A percentile compares a stretch with the other conserved stretches of the same genome.
Conservation (phyloP, 2,329 filamentous ascomycete genomes). For the Aspergillus ochraceoroseus region DNA sequence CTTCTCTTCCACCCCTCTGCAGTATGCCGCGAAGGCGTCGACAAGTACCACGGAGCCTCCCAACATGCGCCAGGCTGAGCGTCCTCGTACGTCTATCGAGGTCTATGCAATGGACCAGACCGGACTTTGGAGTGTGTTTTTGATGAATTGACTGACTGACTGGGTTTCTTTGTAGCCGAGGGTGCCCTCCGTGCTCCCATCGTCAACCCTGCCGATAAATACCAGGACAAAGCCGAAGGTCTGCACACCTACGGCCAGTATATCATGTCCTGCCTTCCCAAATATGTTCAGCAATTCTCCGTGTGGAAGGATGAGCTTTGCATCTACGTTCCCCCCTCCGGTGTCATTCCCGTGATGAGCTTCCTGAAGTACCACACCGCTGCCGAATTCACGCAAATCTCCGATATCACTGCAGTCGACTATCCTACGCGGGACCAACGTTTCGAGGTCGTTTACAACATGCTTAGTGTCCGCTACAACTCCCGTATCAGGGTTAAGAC, state of each 20-base stretch:
- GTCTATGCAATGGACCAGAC: not conserved
- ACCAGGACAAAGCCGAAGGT: constrained; percentile 75
- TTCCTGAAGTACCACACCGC: constrained; percentile 98
- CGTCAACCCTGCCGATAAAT: constrained; percentile 91
- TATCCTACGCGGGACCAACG: constrained; percentile 92
- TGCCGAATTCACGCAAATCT: constrained; percentile 91
- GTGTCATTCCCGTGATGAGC: constrained; percentile 82
- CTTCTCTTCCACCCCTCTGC: constrained; percentile 40
- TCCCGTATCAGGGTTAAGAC: constrained; percentile 96
- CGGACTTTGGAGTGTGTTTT: not conserved
- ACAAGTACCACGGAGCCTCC: constrained; percentile 58
- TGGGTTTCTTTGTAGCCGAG: constrained; percentile 32
- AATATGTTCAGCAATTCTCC: constrained; percentile 98
- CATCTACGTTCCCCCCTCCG: constrained; percentile 83
- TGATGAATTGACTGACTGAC: constrained; percentile 14
- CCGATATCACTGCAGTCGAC: constrained; percentile 89
- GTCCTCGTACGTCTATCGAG: constrained; percentile 43
- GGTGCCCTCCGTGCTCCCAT: constrained; percentile 70
- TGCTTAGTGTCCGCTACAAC: constrained; percentile 94
- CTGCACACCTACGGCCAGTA: constrained; percentile 95
- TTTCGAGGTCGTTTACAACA: constrained; percentile 97
- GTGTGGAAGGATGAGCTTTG: constrained; percentile 99
- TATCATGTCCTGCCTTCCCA: constrained; percentile 92
- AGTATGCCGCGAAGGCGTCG: constrained; percentile 45
- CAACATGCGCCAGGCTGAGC: constrained; percentile 62